Conservation (phyloP, 2,329 filamentous ascomycete species). For the Lasiodiplodia theobromae region DNA sequence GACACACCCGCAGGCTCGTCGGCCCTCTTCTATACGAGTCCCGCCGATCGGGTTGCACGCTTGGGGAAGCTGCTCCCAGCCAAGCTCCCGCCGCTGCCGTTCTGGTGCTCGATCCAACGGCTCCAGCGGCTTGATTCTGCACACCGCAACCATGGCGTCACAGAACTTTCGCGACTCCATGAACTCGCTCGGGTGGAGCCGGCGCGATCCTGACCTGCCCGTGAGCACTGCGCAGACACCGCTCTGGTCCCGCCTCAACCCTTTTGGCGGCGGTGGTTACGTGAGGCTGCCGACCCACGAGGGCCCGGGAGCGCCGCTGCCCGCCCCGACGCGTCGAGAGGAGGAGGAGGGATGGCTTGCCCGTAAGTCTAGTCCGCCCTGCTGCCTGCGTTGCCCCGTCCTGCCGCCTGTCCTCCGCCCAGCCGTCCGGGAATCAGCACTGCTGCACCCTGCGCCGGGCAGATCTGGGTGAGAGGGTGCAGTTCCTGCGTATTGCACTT, state of each 20-base stretch:
- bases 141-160: constrained; percentile 72
- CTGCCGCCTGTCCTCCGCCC: neutral
- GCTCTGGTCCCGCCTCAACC: constrained; percentile 85
- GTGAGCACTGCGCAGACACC: constrained; percentile 76
- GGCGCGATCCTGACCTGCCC: constrained; percentile 78
- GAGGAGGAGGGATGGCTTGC: constrained; percentile 97
- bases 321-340: constrained; percentile 82
- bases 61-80: constrained; percentile 23
- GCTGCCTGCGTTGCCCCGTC: constrained; percentile 18
- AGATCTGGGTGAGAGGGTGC: constrained; percentile 41
- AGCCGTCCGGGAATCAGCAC: constrained; percentile 6
- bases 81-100: constrained; percentile 28
- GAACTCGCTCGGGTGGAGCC: constrained; percentile 93
- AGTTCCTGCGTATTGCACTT: constrained; percentile 52
- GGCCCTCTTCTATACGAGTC: constrained; percentile 27
- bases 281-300: constrained; percentile 89
- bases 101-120: constrained; percentile 24
- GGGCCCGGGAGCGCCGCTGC: constrained; percentile 80
- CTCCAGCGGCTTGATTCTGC: constrained; percentile 3
- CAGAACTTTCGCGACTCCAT: constrained; percentile 91
- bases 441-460: constrained; percentile 32
- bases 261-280: constrained; percentile 86
- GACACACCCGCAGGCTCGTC: constrained; percentile 17
- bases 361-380: constrained; percentile 69
- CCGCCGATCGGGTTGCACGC: constrained; percentile 24